Evolutionary conservation across 768 basidiomycete species (phyloP).

Genomic region (Baorangia bicolor): DNA sequence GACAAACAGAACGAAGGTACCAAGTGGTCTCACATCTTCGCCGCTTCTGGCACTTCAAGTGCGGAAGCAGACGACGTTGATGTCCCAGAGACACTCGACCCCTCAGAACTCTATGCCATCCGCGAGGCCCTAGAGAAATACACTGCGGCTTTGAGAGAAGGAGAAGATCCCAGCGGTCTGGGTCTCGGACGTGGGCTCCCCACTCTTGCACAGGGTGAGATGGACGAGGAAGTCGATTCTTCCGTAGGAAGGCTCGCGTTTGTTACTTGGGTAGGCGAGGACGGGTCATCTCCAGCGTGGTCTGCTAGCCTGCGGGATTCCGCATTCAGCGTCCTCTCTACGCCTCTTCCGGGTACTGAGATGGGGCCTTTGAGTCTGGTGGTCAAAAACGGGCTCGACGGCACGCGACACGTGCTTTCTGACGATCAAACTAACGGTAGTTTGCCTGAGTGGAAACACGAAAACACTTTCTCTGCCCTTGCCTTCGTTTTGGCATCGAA

Average conservation of each 20-base stretch:
- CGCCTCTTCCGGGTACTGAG: constrained; percentile 58
- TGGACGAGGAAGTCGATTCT: constrained; percentile 86
- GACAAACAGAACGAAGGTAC: constrained; percentile 83
- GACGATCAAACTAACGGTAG: constrained; percentile 13
- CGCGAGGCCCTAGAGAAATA: constrained; percentile 86
- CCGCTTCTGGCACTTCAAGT: constrained; percentile 39
- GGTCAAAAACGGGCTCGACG: constrained; percentile 73
- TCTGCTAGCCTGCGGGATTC: constrained; percentile 32
- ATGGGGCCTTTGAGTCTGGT: constrained; percentile 44
- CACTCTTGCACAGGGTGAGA: constrained; percentile 82
- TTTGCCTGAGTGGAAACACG: constrained; percentile 63
- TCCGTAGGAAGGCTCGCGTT: constrained; percentile 64
- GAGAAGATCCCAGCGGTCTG: constrained; percentile 58
- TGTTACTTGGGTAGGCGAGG: constrained; percentile 63
- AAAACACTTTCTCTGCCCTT: constrained; percentile 83
- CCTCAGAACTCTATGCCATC: constrained; percentile 75
- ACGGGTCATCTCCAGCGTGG: constrained; percentile 49
- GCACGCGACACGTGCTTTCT: constrained; percentile 55
- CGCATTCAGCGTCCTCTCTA: constrained; percentile 62
- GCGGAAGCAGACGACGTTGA: constrained; percentile 50
- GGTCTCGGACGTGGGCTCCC: constrained; percentile 71
- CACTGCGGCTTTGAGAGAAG: constrained; percentile 59
- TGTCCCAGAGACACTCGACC: constrained; percentile 86
- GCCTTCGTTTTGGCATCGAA: constrained; percentile 95
- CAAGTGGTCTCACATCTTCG: constrained; percentile 87